Evolutionary conservation across 768 basidiomycete genomes (phyloP).

Genomic region (Suillus plorans): DNA sequence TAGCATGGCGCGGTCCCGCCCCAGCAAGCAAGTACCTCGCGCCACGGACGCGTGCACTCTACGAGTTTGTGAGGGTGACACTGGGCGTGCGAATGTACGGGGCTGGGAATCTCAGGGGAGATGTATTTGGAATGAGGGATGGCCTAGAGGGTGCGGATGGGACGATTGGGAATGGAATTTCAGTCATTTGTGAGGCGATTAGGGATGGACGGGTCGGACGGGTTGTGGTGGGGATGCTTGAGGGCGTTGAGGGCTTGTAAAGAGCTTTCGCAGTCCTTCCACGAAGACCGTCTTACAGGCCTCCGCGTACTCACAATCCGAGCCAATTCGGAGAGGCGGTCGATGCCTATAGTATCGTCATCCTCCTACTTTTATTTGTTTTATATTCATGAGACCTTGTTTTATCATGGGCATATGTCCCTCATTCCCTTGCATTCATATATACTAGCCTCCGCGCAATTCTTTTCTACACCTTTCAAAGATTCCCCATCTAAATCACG

Average conservation of each 20-base stretch:
- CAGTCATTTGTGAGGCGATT: conserved; percentile 77
- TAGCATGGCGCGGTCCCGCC: conserved; percentile 51
- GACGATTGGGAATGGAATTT: conserved; percentile 69
- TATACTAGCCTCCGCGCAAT: background rate
- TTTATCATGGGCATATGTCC: background rate
- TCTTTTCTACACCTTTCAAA: background rate
- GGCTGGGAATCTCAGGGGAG: conserved; percentile 62
- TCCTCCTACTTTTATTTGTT: background rate
- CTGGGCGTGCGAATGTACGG: conserved; percentile 84
- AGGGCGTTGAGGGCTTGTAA: conserved; percentile 14
- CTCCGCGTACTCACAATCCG: background rate
- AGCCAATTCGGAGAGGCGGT: background rate
- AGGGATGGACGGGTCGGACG: conserved; percentile 67
- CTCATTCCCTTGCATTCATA: background rate
- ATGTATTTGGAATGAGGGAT: conserved; percentile 52
- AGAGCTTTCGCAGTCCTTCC: background rate
- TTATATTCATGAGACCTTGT: background rate
- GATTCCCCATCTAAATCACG: background rate
- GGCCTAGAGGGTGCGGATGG: conserved; percentile 48
- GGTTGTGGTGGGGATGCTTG: conserved; percentile 56
- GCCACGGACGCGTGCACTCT: conserved; percentile 57
- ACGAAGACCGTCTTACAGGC: background rate
- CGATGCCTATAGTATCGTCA: background rate
- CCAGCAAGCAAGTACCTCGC: conserved; percentile 66
- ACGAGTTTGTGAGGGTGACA: conserved; percentile 71